Evolutionary conservation across 495 filamentous ascomycete genomes (phyloP).

Genomic region (Trichoderma gamsii): DNA sequence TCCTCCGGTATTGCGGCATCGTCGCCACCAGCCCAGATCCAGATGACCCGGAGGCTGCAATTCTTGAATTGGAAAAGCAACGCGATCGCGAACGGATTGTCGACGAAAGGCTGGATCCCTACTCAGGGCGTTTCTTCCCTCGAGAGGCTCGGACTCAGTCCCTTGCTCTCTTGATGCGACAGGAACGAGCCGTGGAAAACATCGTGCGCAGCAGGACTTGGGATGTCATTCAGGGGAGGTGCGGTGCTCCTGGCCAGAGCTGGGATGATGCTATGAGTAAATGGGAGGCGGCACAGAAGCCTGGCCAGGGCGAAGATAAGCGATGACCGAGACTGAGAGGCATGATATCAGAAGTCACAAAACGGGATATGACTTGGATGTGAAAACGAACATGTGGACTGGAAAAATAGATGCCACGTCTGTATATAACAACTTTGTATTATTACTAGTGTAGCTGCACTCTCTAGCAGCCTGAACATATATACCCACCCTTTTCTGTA

Average conservation of each 20-base stretch:
- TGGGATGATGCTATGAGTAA: conserved; percentile 59
- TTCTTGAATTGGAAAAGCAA: conserved; percentile 64
- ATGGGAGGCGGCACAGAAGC: conserved; percentile 29
- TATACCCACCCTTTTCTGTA: neutral
- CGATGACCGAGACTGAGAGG: neutral
- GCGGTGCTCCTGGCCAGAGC: conserved; percentile 48
- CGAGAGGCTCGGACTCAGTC: conserved; percentile 77
- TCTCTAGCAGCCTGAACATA: neutral
- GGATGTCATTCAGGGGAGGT: conserved; percentile 74
- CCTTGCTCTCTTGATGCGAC: conserved; percentile 68
- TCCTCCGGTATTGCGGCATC: conserved; percentile 81
- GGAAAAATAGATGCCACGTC: neutral
- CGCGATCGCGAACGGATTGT: conserved; percentile 69
- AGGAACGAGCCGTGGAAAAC: conserved; percentile 78
- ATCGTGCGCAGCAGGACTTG: conserved; percentile 82
- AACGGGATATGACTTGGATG: neutral
- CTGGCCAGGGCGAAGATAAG: neutral
- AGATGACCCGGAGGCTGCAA: conserved; percentile 71
- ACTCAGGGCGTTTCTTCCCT: conserved; percentile 78
- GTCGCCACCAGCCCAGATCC: conserved; percentile 87
- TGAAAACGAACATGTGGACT: neutral
- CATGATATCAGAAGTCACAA: neutral
- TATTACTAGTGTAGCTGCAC: neutral
- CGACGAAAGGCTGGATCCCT: conserved; percentile 88
- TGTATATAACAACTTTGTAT: neutral